These are phyloP conservation scores for Collybiopsis luxurians DNA, from an alignment of 768 basidiomycete genomes.

Conservation along the genomic window DNA sequence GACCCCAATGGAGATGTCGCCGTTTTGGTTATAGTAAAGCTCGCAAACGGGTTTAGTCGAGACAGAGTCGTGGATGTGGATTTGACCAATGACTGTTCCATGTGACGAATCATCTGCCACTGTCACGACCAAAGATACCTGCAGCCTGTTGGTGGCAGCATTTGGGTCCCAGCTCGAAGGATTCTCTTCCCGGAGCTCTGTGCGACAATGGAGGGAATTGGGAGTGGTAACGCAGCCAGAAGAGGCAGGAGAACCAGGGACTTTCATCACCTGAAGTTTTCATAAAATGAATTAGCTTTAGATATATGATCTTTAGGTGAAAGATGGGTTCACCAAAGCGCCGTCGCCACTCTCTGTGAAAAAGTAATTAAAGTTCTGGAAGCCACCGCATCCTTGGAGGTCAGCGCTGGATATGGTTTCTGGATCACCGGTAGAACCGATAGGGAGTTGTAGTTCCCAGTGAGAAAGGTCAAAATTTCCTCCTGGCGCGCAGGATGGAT, in stretches of 20 bases:
- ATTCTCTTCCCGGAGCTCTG: neutral
- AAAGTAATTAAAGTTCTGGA: neutral
- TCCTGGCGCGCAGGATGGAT: slow-evolving; percentile 2
- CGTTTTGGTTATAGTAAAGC: slow-evolving; percentile 1
- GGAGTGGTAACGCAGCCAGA: slow-evolving; percentile 1
- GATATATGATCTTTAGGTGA: no score
- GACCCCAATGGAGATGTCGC: slow-evolving; percentile 3
- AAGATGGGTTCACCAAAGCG: neutral
- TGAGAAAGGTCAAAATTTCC: slow-evolving; percentile 3
- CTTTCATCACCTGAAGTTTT: neutral
- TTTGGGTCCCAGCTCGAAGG: slow-evolving; percentile 1
- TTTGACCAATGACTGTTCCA: slow-evolving; percentile 2
- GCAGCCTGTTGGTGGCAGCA: neutral
- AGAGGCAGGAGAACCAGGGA: neutral
- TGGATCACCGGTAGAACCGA: neutral
- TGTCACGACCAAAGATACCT: neutral
- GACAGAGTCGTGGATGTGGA: neutral
- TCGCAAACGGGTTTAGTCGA: slow-evolving; percentile 4
- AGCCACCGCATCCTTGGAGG: slow-evolving; percentile 1
- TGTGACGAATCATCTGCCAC: neutral
- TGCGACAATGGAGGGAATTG: neutral
- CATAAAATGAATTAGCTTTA: no score
- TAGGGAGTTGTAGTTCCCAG: slow-evolving; percentile 4
- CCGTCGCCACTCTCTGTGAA: slow-evolving; percentile 2
- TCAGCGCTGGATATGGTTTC: slow-evolving; percentile 2